Percentiles rank a stretch among this genome's conserved stretches.
Conservation (phyloP, 768 basidiomycete species). For the Daedalea quercina region DNA sequence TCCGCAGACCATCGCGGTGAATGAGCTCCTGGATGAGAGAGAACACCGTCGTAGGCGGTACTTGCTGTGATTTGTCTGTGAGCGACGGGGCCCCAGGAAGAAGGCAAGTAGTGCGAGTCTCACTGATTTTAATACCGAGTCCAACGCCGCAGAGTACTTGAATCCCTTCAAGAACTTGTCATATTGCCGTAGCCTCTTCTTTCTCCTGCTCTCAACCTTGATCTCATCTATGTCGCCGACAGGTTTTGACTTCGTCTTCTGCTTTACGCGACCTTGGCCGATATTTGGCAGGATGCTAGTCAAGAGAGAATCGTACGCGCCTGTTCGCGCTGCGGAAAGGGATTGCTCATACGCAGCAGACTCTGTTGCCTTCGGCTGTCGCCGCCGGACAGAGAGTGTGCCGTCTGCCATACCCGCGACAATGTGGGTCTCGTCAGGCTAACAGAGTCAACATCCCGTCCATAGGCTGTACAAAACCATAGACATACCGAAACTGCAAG, state of each 20-base stretch:
- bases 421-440: slow-evolving; percentile 97
- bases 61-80: slow-evolving; percentile 42
- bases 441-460: slow-evolving; percentile 2
- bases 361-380: slow-evolving; percentile 73
- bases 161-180: slow-evolving; percentile 87
- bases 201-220: slow-evolving; percentile 65
- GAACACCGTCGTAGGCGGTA: slow-evolving; percentile 81
- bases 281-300: slow-evolving; percentile 46
- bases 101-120: slow-evolving; percentile 9
- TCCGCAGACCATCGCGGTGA: slow-evolving; percentile 81
- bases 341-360: slow-evolving; percentile 29
- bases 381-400: slow-evolving; percentile 91
- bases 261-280: slow-evolving; percentile 47
- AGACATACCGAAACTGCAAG: slow-evolving; percentile 81
- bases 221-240: slow-evolving; percentile 68
- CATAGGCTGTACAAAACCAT: too few relatives aligned
- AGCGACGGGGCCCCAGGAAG: not conserved
- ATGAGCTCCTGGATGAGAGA: slow-evolving; percentile 90
- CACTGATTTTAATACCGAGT: slow-evolving; percentile 85
- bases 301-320: slow-evolving; percentile 64
- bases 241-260: slow-evolving; percentile 41
- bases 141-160: slow-evolving; percentile 91
- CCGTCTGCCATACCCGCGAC: slow-evolving; percentile 98
- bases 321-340: slow-evolving; percentile 37
- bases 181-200: slow-evolving; percentile 74